Conservation (phyloP, 2,329 filamentous ascomycete genomes). For the Xylariaceae sp. region DNA sequence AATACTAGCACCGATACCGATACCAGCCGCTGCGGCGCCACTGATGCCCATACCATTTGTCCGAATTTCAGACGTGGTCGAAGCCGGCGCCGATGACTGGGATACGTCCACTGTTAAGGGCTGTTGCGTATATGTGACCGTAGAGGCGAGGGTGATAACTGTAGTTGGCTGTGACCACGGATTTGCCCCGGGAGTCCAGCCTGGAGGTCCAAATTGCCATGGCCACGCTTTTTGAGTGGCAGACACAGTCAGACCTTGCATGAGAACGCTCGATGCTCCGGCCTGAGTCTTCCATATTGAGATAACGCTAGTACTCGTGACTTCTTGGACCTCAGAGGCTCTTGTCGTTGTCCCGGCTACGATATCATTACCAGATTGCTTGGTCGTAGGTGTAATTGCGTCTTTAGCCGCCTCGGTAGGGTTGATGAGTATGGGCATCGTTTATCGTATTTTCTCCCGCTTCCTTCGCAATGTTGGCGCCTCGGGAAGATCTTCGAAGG, state of each 20-base stretch:
- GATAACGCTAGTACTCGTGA: neutral
- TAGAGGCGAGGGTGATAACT: slow-evolving; percentile 8
- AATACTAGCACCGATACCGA: slow-evolving; percentile 8
- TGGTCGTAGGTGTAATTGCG: neutral
- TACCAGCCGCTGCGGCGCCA: slow-evolving; percentile 18
- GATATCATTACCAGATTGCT: neutral
- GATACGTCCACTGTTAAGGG: neutral
- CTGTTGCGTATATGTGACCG: slow-evolving; percentile 8
- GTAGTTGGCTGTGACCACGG: slow-evolving; percentile 4
- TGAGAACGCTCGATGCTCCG: neutral
- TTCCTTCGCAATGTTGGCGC: neutral
- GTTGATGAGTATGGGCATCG: neutral
- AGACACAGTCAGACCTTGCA: neutral
- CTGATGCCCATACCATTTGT: neutral
- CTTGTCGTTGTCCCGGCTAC: neutral
- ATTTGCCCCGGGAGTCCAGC: neutral
- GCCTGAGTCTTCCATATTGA: neutral
- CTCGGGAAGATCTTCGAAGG: neutral
- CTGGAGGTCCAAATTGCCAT: neutral
- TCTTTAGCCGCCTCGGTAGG: neutral
- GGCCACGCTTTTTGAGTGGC: neutral
- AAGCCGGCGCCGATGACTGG: neutral
- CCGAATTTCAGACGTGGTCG: neutral
- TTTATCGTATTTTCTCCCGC: neutral
- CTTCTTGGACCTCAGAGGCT: neutral